These are phyloP conservation scores for Fonsecaea multimorphosa DNA, from an alignment of 2,329 filamentous ascomycete genomes.

Conservation along the genomic window DNA sequence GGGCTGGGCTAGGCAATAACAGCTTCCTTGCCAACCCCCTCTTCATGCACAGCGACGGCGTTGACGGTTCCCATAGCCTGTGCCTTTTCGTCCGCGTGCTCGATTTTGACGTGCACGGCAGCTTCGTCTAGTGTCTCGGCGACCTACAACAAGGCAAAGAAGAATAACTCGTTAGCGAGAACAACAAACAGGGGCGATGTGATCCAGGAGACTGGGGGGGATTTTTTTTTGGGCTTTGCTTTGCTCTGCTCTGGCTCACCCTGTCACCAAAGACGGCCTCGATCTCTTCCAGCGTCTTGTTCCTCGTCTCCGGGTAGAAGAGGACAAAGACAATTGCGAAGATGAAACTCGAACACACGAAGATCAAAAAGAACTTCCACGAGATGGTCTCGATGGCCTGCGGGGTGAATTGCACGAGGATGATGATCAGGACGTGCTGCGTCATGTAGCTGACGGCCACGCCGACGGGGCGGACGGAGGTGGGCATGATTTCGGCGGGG, in stretches of 20 bases:
- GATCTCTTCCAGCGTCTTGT: constrained; percentile 41
- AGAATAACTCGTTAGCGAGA: not conserved
- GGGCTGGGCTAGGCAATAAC: not conserved
- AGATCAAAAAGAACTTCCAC: constrained; percentile 66
- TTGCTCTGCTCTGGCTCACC: not conserved
- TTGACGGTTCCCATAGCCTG: not conserved
- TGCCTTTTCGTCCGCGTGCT: not conserved
- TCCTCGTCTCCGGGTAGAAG: constrained; percentile 55
- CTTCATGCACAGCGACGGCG: not conserved
- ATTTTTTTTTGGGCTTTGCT: too few species aligned
- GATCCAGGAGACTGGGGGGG: too few species aligned
- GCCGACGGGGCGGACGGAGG: constrained; percentile 15
- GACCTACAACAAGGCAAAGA: too few species aligned
- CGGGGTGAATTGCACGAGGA: constrained; percentile 59
- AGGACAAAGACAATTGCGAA: constrained; percentile 60
- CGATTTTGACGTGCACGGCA: not conserved
- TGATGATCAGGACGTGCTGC: constrained; percentile 57
- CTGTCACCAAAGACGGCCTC: constrained; percentile 41
- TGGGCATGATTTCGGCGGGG: constrained; percentile 23
- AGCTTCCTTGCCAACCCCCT: not conserved
- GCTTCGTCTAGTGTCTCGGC: constrained; percentile 14
- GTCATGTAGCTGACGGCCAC: constrained; percentile 24
- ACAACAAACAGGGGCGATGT: too few species aligned
- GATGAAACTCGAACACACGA: constrained; percentile 58
- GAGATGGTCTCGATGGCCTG: constrained; percentile 62